phyloP scores from a whole-genome alignment of 805 yeast genomes.

The Yarrowia porcina region DNA sequence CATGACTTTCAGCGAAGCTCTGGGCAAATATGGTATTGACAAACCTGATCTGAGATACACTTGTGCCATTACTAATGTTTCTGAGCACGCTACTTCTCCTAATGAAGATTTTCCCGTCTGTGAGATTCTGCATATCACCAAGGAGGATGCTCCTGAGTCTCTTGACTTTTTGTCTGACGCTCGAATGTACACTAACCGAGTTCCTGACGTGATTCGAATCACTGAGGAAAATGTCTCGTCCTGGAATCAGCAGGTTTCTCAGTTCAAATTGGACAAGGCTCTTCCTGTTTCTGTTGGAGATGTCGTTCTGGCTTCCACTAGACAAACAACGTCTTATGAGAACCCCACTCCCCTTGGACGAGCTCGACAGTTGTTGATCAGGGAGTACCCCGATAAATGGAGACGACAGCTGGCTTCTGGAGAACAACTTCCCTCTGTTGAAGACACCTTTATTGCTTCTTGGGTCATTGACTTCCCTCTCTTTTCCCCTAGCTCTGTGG shows the following conservation, averaged over 20 bases:
- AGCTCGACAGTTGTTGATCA: conserved; percentile 70
- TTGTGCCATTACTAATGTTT: conserved; percentile 47
- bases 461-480: conserved; percentile 96
- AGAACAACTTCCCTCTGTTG: neutral
- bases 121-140: conserved; percentile 45
- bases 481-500: conserved; percentile 58
- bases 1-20: conserved; percentile 64
- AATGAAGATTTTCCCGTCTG: conserved; percentile 58
- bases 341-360: conserved; percentile 94
- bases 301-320: conserved; percentile 71
- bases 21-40: conserved; percentile 79
- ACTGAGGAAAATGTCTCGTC: neutral
- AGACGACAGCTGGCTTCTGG: conserved; percentile 39
- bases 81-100: conserved; percentile 38
- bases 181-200: conserved; percentile 26
- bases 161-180: conserved; percentile 17
- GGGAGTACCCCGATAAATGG: conserved; percentile 50
- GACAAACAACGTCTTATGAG: conserved; percentile 69
- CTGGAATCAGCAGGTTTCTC: conserved; percentile 1
- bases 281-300: conserved; percentile 68
- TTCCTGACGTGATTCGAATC: conserved; percentile 26
- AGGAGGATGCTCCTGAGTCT: neutral
- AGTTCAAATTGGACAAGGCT: neutral
- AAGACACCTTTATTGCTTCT: conserved; percentile 34
- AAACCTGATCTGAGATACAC: conserved; percentile 79